These are phyloP conservation scores for Pseudogymnoascus sp. DNA, from an alignment of 2,329 filamentous ascomycete genomes.

Conservation along the genomic window DNA sequence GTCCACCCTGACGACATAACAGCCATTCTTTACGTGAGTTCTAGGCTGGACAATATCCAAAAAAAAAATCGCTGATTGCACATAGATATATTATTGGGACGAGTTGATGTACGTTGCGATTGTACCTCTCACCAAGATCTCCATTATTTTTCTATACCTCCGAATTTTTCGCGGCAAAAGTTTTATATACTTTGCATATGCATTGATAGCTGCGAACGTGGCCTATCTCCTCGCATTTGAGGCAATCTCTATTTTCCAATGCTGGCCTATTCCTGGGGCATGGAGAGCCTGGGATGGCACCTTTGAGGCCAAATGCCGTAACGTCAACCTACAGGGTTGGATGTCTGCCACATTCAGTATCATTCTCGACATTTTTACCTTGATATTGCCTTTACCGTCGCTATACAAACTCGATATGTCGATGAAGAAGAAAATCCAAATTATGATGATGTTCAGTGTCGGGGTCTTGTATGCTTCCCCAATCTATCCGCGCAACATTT, in stretches of 20 bases:
- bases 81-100: slow-evolving; percentile 34
- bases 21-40: slow-evolving; percentile 29
- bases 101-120: slow-evolving; percentile 39
- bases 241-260: slow-evolving; percentile 38
- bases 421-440: slow-evolving; percentile 41
- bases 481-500: background rate
- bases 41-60: background rate
- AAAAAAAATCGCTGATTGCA: slow-evolving; percentile 3
- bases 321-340: slow-evolving; percentile 42
- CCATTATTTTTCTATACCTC: slow-evolving; percentile 47
- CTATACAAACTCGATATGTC: slow-evolving; percentile 35
- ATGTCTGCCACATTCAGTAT: slow-evolving; percentile 46
- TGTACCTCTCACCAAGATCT: slow-evolving; percentile 40
- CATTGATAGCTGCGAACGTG: slow-evolving; percentile 16
- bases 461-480: slow-evolving; percentile 31
- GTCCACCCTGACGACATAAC: slow-evolving; percentile 36
- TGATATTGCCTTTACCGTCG: slow-evolving; percentile 41
- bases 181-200: background rate
- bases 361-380: slow-evolving; percentile 42
- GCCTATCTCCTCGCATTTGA: slow-evolving; percentile 27
- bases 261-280: slow-evolving; percentile 40
- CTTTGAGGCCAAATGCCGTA: slow-evolving; percentile 39
- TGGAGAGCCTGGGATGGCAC: slow-evolving; percentile 46
- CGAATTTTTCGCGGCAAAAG: slow-evolving; percentile 40
- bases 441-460: slow-evolving; percentile 42